Evolutionary conservation across 2,329 filamentous ascomycete species (phyloP).

Genomic region (Colletotrichum australisinense): DNA sequence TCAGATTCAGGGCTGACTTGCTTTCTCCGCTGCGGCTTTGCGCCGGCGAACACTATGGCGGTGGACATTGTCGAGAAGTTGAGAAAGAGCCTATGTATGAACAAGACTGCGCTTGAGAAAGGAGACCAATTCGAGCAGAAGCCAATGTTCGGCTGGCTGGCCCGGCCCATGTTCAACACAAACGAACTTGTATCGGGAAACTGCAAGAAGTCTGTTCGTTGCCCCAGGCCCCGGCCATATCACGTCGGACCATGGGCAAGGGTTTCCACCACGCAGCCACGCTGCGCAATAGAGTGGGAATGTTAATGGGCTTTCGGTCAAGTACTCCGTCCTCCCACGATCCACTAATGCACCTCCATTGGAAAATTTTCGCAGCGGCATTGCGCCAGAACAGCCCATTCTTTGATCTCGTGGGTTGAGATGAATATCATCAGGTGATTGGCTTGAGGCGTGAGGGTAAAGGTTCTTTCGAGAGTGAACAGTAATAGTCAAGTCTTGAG

Average conservation of each 20-base stretch:
- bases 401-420: conserved; percentile 3
- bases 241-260: conserved; percentile 26
- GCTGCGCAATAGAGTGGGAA: conserved; percentile 30
- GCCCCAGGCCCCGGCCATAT: conserved; percentile 22
- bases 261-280: conserved; percentile 30
- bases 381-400: conserved; percentile 32
- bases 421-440: conserved; percentile 2
- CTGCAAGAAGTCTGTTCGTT: conserved; percentile 3
- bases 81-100: background rate
- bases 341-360: conserved; percentile 36
- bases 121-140: background rate
- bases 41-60: background rate
- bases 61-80: background rate
- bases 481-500: background rate
- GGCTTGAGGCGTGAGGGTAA: background rate
- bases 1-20: background rate
- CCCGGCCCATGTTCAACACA: conserved; percentile 23
- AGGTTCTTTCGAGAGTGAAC: background rate
- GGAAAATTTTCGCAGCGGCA: conserved; percentile 30
- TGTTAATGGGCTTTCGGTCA: conserved; percentile 17
- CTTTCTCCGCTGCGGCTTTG: background rate
- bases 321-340: conserved; percentile 30
- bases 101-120: conserved; percentile 21
- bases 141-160: conserved; percentile 5
- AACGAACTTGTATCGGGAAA: conserved; percentile 8